Percentiles rank a stretch among this genome's conserved stretches.
Conservation (phyloP, 2,329 filamentous ascomycete species). For the Aspergillus brunneoviolaceus region DNA sequence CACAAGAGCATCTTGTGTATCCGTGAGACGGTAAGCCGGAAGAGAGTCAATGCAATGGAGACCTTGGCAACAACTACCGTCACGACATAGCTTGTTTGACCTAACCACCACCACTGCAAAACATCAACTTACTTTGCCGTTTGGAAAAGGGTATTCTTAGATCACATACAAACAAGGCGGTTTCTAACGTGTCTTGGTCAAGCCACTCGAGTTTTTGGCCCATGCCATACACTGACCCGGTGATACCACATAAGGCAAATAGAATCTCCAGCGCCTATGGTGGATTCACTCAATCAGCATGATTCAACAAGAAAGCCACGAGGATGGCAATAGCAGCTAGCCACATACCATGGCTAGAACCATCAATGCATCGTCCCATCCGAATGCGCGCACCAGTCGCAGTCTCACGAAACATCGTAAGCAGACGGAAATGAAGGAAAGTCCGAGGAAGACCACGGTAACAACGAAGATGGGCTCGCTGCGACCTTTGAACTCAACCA, state of each 20-base stretch:
- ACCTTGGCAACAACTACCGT: constrained; percentile 51
- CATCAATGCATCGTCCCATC: constrained; percentile 41
- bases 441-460: constrained; percentile 31
- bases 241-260: constrained; percentile 38
- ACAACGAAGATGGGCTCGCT: constrained; percentile 35
- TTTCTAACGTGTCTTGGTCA: constrained; percentile 25
- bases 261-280: constrained; percentile 32
- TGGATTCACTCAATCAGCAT: background rate
- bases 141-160: background rate
- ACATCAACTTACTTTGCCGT: background rate
- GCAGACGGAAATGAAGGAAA: constrained; percentile 35
- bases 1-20: constrained; percentile 50
- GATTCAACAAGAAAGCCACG: background rate
- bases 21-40: constrained; percentile 50
- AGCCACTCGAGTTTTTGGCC: constrained; percentile 26
- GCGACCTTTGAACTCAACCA: constrained; percentile 33
- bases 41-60: constrained; percentile 55
- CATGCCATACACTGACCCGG: constrained; percentile 34
- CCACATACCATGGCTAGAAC: constrained; percentile 36
- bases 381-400: constrained; percentile 36
- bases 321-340: background rate
- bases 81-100: constrained; percentile 55
- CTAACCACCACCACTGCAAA: constrained; percentile 53
- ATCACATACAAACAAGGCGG: constrained; percentile 35
- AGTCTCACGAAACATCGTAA: constrained; percentile 40